A percentile compares a stretch with the other conserved stretches of the same genome.
Evolutionary conservation across 495 filamentous ascomycete species (phyloP).

Genomic region (Penicillium parvum): DNA sequence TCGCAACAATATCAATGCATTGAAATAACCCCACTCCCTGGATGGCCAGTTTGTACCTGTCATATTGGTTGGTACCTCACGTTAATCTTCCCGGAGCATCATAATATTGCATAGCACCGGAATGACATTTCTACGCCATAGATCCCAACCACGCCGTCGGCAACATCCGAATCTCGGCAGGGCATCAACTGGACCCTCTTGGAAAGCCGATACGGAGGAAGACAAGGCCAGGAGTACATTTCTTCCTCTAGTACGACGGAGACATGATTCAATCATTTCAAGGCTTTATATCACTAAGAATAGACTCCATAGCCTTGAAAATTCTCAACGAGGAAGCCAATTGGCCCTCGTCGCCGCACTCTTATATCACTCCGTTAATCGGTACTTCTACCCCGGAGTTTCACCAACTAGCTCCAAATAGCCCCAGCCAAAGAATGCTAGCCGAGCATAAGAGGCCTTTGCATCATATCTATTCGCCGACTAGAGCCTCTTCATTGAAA

Average conservation of each 20-base stretch:
- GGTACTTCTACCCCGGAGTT: constrained; percentile 25
- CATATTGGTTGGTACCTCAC: no score
- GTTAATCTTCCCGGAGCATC: no score
- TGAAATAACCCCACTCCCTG: no score
- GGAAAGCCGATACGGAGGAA: constrained; percentile 26
- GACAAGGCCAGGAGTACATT: constrained; percentile 12
- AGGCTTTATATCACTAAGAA: not conserved
- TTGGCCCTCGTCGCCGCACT: not conserved
- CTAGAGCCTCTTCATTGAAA: constrained; percentile 6
- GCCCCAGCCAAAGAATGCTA: not conserved
- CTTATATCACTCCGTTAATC: constrained; percentile 19
- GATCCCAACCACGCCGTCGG: constrained; percentile 3
- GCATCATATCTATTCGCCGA: constrained; percentile 8
- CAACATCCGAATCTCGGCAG: constrained; percentile 17
- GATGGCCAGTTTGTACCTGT: no score
- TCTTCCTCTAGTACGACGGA: constrained; percentile 21
- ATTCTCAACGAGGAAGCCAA: no score
- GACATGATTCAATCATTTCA: not conserved
- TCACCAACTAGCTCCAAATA: constrained; percentile 1
- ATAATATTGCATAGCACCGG: no score
- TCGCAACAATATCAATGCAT: no score
- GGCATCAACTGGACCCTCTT: constrained; percentile 7
- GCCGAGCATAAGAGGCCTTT: constrained; percentile 2
- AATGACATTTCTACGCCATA: constrained; percentile 2
- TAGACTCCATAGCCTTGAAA: not conserved